A percentile compares a stretch with the other conserved stretches of the same genome.
These are phyloP conservation scores for Solanum clarkiae DNA, from an alignment of 257 asterid genomes.

Conservation along the genomic window DNA sequence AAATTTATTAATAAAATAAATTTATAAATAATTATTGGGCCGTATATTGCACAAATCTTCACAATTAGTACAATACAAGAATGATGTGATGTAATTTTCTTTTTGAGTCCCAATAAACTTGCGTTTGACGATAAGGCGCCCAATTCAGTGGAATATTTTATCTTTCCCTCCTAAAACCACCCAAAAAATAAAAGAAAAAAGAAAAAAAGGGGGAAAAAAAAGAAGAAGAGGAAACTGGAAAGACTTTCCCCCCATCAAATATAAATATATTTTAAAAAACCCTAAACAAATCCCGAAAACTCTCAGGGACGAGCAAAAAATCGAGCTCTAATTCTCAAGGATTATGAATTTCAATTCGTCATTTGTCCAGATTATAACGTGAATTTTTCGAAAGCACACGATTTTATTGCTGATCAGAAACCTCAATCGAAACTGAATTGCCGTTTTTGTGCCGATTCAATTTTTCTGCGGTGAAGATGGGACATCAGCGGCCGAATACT, in stretches of 20 bases:
- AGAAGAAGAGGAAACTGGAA: background rate
- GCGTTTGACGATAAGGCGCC: background rate
- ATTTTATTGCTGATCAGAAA: background rate
- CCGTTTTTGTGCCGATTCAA: background rate
- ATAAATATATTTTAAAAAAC: background rate
- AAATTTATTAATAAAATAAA: no score
- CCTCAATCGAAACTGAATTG: background rate
- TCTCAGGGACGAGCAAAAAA: background rate
- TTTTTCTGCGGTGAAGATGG: conserved; percentile 14
- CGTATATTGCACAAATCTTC: no score
- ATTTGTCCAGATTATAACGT: background rate
- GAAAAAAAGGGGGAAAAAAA: background rate
- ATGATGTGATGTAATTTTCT: background rate
- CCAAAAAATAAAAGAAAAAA: background rate
- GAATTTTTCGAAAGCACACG: background rate
- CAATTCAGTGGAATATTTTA: background rate
- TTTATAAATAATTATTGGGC: no score
- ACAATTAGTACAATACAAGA: background rate
- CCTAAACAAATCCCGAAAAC: background rate
- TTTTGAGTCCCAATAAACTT: background rate
- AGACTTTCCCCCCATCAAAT: conserved; percentile 2
- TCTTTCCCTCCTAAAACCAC: conserved; percentile 1
- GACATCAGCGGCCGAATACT: conserved; percentile 73
- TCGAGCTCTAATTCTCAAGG: background rate
- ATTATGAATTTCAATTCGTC: background rate